Base-by-base conservation (phyloP, 352 stramenopile genomes). In the Blastocystis sp. region DNA sequence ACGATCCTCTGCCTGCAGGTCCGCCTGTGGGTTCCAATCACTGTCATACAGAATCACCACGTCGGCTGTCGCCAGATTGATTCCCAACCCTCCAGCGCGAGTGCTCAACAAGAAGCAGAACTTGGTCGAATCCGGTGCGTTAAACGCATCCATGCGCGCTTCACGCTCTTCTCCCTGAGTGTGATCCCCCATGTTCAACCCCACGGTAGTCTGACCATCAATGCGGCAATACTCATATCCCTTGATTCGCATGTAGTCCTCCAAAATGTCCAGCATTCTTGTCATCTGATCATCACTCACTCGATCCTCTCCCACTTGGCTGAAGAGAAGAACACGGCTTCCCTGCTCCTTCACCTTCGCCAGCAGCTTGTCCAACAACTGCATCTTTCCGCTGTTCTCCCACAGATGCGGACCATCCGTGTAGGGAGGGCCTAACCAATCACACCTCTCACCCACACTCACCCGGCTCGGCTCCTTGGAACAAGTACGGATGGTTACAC, bases 401-500 rank as follows among this genome's bases (percentile, higher is more conserved):
- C 96, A 98, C 45, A 99, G 89, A 89, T 99, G 96, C 28, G 96
- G 92, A 1, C 96, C 96, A 89, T 98, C 95, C 11, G 94, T 92
- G 90, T 97, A 99, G 2, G 96, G 97, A 40, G 96, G 96, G 4
- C 96, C 70, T 80, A 60, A 11, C n/a, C 19, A 45, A 78, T 69
- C 60, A 74, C 17, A n/a, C 38, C 10, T 64, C 17, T 19, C 9
- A 74, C 40, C n/a, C 60, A 76, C 7, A 34, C 34, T 4, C 21
- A 84, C 74, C 96, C 67, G 92, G 92, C 91, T 99, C 97, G 0
- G 96, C 96, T 11, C 97, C 97, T 90, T 99, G 94, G 90, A 99
- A 99, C 10, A 99, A 91, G 89, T 99, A 99, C 21, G 97, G 97
- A 90, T 99, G 97, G 90, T 99, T 99, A 92, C 96, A 99, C 23